Conservation (phyloP, 805 yeast species). For the Isabelozyma rhagii region DNA sequence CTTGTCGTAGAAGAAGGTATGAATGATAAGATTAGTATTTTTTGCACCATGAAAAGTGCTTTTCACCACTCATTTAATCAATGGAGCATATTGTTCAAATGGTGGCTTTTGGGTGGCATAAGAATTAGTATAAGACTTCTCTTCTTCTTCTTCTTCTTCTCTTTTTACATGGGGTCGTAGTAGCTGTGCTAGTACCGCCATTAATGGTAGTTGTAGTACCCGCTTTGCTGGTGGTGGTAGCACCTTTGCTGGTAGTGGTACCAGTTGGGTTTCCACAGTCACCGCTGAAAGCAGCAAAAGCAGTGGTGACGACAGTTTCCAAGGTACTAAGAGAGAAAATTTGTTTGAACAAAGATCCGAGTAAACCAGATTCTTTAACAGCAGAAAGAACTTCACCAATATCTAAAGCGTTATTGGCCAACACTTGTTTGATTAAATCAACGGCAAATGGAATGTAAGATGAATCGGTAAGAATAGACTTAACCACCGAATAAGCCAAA, state of each 20-base stretch:
- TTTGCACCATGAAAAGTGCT: too few species aligned
- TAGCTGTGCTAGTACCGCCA: constrained; percentile 10
- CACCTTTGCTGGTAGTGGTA: constrained; percentile 21
- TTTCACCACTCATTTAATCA: too few species aligned
- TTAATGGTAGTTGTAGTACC: constrained; percentile 10
- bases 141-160: constrained; percentile 16
- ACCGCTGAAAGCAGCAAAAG: constrained; percentile 41
- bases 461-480: constrained; percentile 33
- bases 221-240: constrained; percentile 15
- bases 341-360: constrained; percentile 32
- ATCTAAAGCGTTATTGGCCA: constrained; percentile 25
- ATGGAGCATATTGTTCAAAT: too few species aligned
- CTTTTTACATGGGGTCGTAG: constrained; percentile 8
- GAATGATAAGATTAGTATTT: too few species aligned
- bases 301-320: constrained; percentile 37
- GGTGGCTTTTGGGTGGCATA: too few species aligned
- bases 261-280: constrained; percentile 29
- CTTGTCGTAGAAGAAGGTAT: too few species aligned
- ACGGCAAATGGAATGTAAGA: constrained; percentile 39
- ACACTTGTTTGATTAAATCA: constrained; percentile 27
- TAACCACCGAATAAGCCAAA: constrained; percentile 36
- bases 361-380: constrained; percentile 33
- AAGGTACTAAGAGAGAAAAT: constrained; percentile 37
- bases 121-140: too few species aligned
- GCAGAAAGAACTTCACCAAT: constrained; percentile 25